Evolutionary conservation across 305 asterid genomes (phyloP).

Genomic region (Stenogyne calaminthoides): DNA sequence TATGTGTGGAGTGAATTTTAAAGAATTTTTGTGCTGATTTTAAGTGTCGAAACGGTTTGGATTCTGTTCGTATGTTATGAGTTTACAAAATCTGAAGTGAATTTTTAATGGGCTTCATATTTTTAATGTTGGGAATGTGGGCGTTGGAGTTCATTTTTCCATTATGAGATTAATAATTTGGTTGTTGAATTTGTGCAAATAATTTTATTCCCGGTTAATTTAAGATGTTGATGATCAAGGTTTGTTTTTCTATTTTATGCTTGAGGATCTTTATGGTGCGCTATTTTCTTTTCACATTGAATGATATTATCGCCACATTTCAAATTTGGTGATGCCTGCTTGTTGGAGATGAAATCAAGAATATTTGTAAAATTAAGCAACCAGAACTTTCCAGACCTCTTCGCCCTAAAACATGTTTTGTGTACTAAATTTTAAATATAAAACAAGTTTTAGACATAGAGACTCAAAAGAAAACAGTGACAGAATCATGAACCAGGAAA

Average conservation of each 20-base stretch:
- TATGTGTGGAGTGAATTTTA: not conserved
- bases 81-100: not conserved
- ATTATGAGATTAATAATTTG: not conserved
- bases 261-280: not conserved
- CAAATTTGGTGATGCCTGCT: not conserved
- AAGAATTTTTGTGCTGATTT: too few species aligned
- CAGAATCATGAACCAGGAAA: not conserved
- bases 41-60: not conserved
- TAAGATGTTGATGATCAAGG: constrained; percentile 1
- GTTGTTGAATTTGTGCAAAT: not conserved
- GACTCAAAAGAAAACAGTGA: not conserved
- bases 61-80: not conserved
- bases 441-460: not conserved
- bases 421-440: not conserved
- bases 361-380: not conserved
- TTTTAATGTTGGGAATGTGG: constrained; percentile 1
- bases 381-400: too few species aligned
- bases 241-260: not conserved
- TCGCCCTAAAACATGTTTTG: not conserved
- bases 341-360: not conserved
- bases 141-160: not conserved
- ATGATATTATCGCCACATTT: not conserved
- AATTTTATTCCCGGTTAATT: not conserved
- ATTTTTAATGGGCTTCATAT: not conserved
- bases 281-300: not conserved